These are phyloP conservation scores for Elymus sibiricus DNA, from an alignment of 176 grass and related monocot genomes.

Conservation along the genomic window DNA sequence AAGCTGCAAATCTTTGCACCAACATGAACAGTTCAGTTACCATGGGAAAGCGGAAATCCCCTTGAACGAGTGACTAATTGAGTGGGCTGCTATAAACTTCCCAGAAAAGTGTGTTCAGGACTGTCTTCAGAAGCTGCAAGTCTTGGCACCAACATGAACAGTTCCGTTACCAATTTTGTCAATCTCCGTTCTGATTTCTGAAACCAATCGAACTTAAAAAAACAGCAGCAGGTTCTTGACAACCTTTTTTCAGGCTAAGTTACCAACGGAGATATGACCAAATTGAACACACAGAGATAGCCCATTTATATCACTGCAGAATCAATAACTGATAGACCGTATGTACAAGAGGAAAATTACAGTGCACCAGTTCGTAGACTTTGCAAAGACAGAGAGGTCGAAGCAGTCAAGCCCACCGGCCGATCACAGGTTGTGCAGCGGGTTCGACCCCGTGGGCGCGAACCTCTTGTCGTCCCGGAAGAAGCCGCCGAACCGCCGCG, in stretches of 20 bases:
- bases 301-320: neutral
- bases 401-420: neutral
- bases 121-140: neutral
- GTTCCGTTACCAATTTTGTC: no score
- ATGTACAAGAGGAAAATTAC: conserved; percentile 1
- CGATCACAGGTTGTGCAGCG: conserved; percentile 63
- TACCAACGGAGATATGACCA: neutral
- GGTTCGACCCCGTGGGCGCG: conserved; percentile 64
- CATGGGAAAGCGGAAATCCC: neutral
- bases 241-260: neutral
- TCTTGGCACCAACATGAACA: no score
- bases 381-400: neutral
- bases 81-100: neutral
- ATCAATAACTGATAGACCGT: neutral
- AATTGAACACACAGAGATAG: neutral
- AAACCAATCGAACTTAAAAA: neutral
- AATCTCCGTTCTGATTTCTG: neutral
- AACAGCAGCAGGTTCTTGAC: neutral
- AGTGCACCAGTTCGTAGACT: neutral
- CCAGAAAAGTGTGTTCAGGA: neutral
- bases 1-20: neutral
- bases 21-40: neutral
- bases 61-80: neutral
- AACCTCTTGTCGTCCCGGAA: conserved; percentile 69
- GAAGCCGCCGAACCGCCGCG: conserved; percentile 30